phyloP scores from a whole-genome alignment of 768 basidiomycete genomes.

The Cubamyces sp. region DNA sequence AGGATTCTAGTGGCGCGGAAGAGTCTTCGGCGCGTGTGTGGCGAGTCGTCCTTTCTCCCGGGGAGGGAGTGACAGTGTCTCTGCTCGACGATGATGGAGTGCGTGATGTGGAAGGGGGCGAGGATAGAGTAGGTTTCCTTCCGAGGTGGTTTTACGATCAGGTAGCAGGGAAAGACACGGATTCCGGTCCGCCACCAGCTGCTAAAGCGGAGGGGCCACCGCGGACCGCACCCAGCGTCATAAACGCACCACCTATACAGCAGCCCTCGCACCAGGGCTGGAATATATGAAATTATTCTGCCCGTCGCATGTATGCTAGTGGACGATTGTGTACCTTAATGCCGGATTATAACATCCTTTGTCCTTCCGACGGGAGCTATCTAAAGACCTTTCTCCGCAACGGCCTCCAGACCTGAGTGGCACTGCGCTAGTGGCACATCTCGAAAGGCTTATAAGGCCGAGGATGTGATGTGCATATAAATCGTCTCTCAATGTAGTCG shows the following conservation, averaged over 20 bases:
- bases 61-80: conserved; percentile 54
- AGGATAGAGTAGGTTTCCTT: conserved; percentile 80
- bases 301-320: background rate
- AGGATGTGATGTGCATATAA: background rate
- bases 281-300: conserved; percentile 5
- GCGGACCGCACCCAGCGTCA: no score
- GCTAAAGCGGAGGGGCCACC: no score
- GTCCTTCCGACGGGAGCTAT: no score
- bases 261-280: conserved; percentile 8
- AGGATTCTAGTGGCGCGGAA: conserved; percentile 29
- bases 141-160: conserved; percentile 70
- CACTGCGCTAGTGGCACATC: background rate
- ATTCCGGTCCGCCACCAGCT: background rate
- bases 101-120: conserved; percentile 63
- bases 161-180: background rate
- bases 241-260: background rate
- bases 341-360: background rate
- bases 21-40: conserved; percentile 50
- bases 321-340: background rate
- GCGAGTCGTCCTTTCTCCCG: conserved; percentile 70
- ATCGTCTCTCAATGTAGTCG: no score
- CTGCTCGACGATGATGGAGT: conserved; percentile 52
- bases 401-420: background rate
- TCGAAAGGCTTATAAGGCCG: background rate
- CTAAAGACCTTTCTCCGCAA: no score